phyloP scores from a whole-genome alignment of 2,329 filamentous ascomycete species.

The Colletotrichum truncatum region DNA sequence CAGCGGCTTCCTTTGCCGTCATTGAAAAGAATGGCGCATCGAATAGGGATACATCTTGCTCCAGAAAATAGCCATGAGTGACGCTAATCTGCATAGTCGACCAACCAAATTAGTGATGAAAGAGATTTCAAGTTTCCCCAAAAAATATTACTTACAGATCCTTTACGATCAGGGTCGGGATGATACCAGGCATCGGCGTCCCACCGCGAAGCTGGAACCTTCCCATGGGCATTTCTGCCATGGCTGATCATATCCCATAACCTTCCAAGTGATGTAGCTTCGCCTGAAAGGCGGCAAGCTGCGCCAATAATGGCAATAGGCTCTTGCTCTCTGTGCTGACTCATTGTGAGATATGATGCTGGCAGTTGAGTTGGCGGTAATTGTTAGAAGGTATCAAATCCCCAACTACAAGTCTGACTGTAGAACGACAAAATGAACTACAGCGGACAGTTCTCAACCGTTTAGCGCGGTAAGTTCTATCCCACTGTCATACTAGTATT shows the following conservation, averaged over 20 bases:
- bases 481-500: background rate
- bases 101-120: no score
- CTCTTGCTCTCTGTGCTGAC: slow-evolving; percentile 9
- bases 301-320: slow-evolving; percentile 51
- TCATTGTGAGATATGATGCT: slow-evolving; percentile 6
- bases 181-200: slow-evolving; percentile 36
- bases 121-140: background rate
- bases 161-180: slow-evolving; percentile 29
- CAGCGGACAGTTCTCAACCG: no score
- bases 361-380: background rate
- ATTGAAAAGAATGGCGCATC: slow-evolving; percentile 62
- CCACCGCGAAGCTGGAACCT: slow-evolving; percentile 32
- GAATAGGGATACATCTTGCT: slow-evolving; percentile 55
- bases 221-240: background rate
- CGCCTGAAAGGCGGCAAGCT: slow-evolving; percentile 49
- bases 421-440: no score
- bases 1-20: slow-evolving; percentile 56
- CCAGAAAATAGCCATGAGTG: slow-evolving; percentile 50
- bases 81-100: slow-evolving; percentile 21
- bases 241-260: slow-evolving; percentile 44
- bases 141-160: slow-evolving; percentile 11
- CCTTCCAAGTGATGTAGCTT: slow-evolving; percentile 39
- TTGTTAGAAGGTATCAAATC: no score
- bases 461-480: no score
- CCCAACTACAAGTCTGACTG: no score